Base-by-base conservation (phyloP, 495 filamentous ascomycete genomes). In the Talaromyces stipitatus region DNA sequence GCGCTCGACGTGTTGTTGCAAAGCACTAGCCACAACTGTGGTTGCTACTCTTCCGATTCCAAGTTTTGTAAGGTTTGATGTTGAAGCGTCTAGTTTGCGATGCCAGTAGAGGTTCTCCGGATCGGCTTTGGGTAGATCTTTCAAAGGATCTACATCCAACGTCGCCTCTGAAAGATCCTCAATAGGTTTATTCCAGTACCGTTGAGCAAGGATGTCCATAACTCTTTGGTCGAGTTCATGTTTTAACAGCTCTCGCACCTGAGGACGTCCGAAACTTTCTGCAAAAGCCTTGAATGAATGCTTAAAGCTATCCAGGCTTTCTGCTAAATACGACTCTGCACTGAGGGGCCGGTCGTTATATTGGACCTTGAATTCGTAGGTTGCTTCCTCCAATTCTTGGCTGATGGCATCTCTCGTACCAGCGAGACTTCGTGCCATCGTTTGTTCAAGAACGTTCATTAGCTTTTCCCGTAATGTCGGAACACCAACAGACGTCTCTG, bases 291-390 rank as follows among this genome's bases (percentile, higher is more conserved):
- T 95, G 74, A 97, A 97, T 0, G 90, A 90, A 72, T 97, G 94
- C 76, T 99, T 99, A 79, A 99, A 97, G 12, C 85, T 84, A 66
- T 99, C 94, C 1, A 99, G 78, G 62, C 86, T 92, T 61, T 96
- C 94, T 3, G 94, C 95, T 12, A 99, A 79, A 62, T 99, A 97
- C 11, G 92, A 92, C 68, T 97, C 95, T 1, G 94, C 95, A 59
- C 90, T 94, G 46, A 99, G 75, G 18, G 92, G 89, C 23, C 94
- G 83, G 66, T 99, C 95, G 65, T 97, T 99, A 72, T 99, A 99
- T 69, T 99, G 95, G 18, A 99, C 95, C 67, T 97, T 99, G 81
- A 96, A 97, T 64, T 99, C 94, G 64, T 99, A 99, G 0, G 90
- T 92, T 4, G 94, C 91, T 70, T 99, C 95, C 66, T 97, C 92